Percentiles rank a stretch among this genome's conserved stretches.
phyloP scores from a whole-genome alignment of 2,329 filamentous ascomycete genomes.

The Sphaerulina vaccinii region DNA sequence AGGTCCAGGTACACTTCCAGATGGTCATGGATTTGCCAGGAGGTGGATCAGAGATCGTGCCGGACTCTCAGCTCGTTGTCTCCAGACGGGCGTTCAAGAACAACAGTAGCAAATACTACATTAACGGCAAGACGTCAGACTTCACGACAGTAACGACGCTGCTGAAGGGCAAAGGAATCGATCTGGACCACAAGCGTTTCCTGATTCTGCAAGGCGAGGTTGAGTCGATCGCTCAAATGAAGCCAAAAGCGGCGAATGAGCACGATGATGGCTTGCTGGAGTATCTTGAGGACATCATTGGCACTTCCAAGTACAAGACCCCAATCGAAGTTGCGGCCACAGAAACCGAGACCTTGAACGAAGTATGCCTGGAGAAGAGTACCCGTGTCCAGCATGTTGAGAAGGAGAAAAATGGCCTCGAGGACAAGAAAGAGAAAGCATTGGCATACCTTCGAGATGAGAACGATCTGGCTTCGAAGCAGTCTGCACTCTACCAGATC shows the following conservation, averaged over 20 bases:
- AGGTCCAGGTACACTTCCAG: slow-evolving; percentile 94
- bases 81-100: slow-evolving; percentile 95
- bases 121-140: slow-evolving; percentile 83
- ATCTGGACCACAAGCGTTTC: slow-evolving; percentile 97
- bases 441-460: slow-evolving; percentile 86
- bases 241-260: slow-evolving; percentile 89
- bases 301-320: slow-evolving; percentile 96
- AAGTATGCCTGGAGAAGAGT: slow-evolving; percentile 92
- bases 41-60: slow-evolving; percentile 73
- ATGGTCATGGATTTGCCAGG: slow-evolving; percentile 86
- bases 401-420: slow-evolving; percentile 88
- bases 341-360: slow-evolving; percentile 89
- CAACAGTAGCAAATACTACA: slow-evolving; percentile 97
- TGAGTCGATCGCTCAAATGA: slow-evolving; percentile 99
- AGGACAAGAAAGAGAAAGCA: slow-evolving; percentile 96
- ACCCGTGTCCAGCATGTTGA: slow-evolving; percentile 95
- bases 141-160: slow-evolving; percentile 89
- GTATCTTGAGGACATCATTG: slow-evolving; percentile 97
- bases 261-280: slow-evolving; percentile 95
- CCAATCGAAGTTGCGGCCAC: slow-evolving; percentile 91
- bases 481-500: slow-evolving; percentile 88
- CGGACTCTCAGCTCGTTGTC: slow-evolving; percentile 80
- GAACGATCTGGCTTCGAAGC: slow-evolving; percentile 86
- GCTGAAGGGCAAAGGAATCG: slow-evolving; percentile 82
- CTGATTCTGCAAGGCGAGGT: slow-evolving; percentile 96